phyloP scores from a whole-genome alignment of 1,284 basidiomycete species.

The Afroboletus lepidellus region DNA sequence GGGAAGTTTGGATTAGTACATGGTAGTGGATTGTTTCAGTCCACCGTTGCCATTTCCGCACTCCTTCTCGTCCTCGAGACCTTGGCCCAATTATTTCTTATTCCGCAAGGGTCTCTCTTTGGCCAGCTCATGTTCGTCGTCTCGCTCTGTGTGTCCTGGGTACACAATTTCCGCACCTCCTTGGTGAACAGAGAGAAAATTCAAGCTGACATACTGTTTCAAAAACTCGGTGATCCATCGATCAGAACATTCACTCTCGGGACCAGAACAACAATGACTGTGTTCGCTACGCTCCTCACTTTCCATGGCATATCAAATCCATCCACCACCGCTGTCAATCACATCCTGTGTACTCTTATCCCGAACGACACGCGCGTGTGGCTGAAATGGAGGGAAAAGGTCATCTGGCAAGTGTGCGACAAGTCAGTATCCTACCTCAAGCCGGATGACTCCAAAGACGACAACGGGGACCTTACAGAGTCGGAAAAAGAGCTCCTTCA shows the following conservation, averaged over 20 bases:
- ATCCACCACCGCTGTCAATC: conserved; percentile 1
- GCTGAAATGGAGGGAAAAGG: conserved; percentile 20
- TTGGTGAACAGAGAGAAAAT: conserved; percentile 23
- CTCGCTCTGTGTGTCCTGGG: conserved; percentile 31
- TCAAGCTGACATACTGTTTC: conserved; percentile 21
- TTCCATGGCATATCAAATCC: conserved; percentile 11
- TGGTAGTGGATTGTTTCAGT: background rate
- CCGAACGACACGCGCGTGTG: conserved; percentile 27
- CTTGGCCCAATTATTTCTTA: conserved; percentile 29
- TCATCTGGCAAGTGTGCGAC: conserved; percentile 13
- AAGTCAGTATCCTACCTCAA: conserved; percentile 1
- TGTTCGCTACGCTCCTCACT: conserved; percentile 22
- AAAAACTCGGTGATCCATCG: conserved; percentile 15
- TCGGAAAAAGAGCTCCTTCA: conserved; percentile 2
- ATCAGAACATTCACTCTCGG: conserved; percentile 20
- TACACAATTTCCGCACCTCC: conserved; percentile 27
- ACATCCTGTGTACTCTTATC: conserved; percentile 13
- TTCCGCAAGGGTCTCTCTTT: conserved; percentile 29
- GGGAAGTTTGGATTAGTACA: conserved; percentile 25
- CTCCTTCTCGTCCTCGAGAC: conserved; percentile 29
- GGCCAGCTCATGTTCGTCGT: conserved; percentile 32
- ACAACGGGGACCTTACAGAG: background rate
- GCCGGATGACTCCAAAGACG: background rate
- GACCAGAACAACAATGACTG: conserved; percentile 23
- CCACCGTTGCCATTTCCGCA: conserved; percentile 22